Evolutionary conservation across 2,329 filamentous ascomycete genomes (phyloP).

Genomic region (Knufia petricola): DNA sequence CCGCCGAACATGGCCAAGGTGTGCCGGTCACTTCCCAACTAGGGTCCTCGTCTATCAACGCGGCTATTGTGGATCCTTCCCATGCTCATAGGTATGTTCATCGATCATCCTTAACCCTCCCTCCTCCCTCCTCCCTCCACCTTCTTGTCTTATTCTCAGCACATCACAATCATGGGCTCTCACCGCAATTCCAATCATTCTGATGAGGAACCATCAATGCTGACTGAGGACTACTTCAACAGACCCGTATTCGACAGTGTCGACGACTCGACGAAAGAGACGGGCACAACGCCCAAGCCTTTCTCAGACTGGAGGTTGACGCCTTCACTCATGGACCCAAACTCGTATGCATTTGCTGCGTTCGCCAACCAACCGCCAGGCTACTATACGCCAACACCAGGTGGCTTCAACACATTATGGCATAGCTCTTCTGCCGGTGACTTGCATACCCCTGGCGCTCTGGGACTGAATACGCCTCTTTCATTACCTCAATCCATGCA

Average conservation of each 20-base stretch:
- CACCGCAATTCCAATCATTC: slow-evolving; percentile 9
- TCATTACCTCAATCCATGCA: slow-evolving; percentile 63
- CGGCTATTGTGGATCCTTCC: slow-evolving; percentile 21
- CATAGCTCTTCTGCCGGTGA: slow-evolving; percentile 70
- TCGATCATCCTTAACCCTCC: slow-evolving; percentile 4
- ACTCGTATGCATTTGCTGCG: slow-evolving; percentile 66
- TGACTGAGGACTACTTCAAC: slow-evolving; percentile 19
- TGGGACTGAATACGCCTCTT: slow-evolving; percentile 67
- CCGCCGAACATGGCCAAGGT: slow-evolving; percentile 36
- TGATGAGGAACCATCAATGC: not conserved
- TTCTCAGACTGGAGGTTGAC: slow-evolving; percentile 83
- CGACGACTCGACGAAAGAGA: slow-evolving; percentile 54
- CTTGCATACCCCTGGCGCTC: slow-evolving; percentile 66
- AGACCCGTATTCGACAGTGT: slow-evolving; percentile 35
- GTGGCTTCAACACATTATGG: slow-evolving; percentile 68
- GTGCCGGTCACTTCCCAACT: slow-evolving; percentile 30
- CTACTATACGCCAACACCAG: slow-evolving; percentile 82
- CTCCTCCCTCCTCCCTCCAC: slow-evolving; percentile 8
- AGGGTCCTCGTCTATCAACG: slow-evolving; percentile 24
- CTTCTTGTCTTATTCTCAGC: slow-evolving; percentile 6
- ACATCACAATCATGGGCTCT: slow-evolving; percentile 14
- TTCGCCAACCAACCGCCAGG: slow-evolving; percentile 72
- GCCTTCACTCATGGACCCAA: slow-evolving; percentile 77
- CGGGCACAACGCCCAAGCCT: slow-evolving; percentile 72
- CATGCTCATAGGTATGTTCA: slow-evolving; percentile 21